Base-by-base conservation (phyloP, 257 asterid species). In the Solanum chaucha region DNA sequence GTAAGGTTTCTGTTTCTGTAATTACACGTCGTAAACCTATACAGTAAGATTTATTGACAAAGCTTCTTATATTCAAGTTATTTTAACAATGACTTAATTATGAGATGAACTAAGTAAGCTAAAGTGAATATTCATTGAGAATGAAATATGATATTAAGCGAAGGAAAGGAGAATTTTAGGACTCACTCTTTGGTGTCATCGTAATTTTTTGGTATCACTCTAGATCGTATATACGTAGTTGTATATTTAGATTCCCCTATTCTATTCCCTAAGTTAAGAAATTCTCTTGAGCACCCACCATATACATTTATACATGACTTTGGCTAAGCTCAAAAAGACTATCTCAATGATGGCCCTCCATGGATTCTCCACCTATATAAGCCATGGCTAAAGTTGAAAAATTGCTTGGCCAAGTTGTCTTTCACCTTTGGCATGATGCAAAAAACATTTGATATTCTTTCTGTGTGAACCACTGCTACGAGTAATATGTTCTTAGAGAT, bases 1-100 rank as follows among this genome's bases (percentile, higher is more conserved):
- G 99, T 97, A 90, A 89, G 91, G 13, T 78, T 73, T 26, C 32
- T 55, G 65, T 67, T 30, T 10, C 4, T 40, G 15, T 41, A 73
- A 36, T 73, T 73, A 36, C 51, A 36, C 2, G 10, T 36, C 82
- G 5, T 73, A 73, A 36, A 36, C 30, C 82, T 73, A 5, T 36
- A 73, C 19, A 36, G 3, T 14, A 36, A 73, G 19, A 73, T 8
- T 20, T 35, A 19, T 73, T 36, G 30, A 35, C 51, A 35, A 20
- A 35, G n/a, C 17, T 73, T 73, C 30, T 73, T 73, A 35, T 35
- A 35, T 20, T 35, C 51, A 35, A 73, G 3, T 73, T 35, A 36
- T 34, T 73, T 73, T 34, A 34, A 73, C 51, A 35, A 35, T 73
- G 48, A 35, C 41, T 73, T 73, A 73, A 20, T 73, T 10, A 36